Evolutionary conservation across 75 land plant species (phyloP).

Genomic region (Cupressus sempervirens): DNA sequence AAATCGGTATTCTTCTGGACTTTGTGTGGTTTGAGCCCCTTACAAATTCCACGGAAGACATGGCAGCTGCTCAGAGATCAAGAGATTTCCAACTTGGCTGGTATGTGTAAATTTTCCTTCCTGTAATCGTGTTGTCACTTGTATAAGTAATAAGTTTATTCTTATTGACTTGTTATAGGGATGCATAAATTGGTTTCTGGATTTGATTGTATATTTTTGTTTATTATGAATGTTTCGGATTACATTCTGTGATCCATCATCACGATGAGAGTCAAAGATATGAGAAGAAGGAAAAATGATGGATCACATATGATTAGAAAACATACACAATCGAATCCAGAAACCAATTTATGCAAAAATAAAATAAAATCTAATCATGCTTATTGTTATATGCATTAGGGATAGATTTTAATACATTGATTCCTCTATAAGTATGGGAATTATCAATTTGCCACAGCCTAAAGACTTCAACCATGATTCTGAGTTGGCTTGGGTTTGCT

Average conservation of each 20-base stretch:
- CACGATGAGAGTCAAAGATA: too few species aligned
- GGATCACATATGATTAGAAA: too few species aligned
- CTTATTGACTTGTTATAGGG: neutral
- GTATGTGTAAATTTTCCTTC: constrained; percentile 16
- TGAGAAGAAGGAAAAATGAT: too few species aligned
- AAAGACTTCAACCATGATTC: neutral
- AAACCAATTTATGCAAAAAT: too few species aligned
- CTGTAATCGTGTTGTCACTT: neutral
- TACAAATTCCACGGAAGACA: constrained; percentile 50
- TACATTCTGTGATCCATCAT: too few species aligned
- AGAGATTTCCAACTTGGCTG: constrained; percentile 77
- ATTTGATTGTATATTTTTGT: too few species aligned
- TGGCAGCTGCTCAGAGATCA: constrained; percentile 69
- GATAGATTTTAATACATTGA: neutral
- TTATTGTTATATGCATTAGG: neutral
- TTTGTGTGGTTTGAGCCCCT: constrained; percentile 84
- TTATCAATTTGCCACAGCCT: neutral
- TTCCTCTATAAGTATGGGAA: neutral
- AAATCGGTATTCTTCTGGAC: constrained; percentile 73
- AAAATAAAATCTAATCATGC: too few species aligned
- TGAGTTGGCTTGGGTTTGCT: neutral
- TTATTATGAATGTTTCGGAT: too few species aligned
- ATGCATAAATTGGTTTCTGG: too few species aligned
- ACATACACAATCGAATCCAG: too few species aligned
- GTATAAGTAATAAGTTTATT: constrained; percentile 2